Evolutionary conservation across 2,329 filamentous ascomycete genomes (phyloP).

Genomic region (Penicillium sp.): DNA sequence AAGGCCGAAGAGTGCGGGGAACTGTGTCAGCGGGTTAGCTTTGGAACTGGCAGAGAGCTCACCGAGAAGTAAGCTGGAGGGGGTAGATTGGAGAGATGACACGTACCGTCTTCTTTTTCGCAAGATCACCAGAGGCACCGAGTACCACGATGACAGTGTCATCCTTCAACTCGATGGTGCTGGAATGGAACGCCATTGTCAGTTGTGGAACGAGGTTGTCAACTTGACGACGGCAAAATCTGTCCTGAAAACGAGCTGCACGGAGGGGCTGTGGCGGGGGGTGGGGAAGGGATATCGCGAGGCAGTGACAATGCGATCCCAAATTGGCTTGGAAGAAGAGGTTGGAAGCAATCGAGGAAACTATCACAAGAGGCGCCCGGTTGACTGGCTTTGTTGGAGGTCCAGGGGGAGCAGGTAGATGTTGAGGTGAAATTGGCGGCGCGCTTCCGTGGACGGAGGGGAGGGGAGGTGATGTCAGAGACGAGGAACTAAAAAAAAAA

Average conservation of each 20-base stretch:
- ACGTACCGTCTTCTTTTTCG: conserved; percentile 98
- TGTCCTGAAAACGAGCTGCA: conserved; percentile 14
- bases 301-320: not conserved
- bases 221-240: conserved; percentile 17
- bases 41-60: conserved; percentile 2
- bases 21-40: conserved; percentile 56
- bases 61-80: not conserved
- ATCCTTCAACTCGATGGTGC: conserved; percentile 93
- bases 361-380: not conserved
- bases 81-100: conserved; percentile 6
- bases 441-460: conserved; percentile 25
- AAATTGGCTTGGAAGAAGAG: not conserved
- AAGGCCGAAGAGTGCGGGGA: conserved; percentile 94
- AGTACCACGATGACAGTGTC: conserved; percentile 97
- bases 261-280: conserved; percentile 22
- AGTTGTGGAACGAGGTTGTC: conserved; percentile 15
- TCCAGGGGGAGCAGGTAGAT: conserved; percentile 7
- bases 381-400: conserved; percentile 3
- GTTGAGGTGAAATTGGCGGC: conserved; percentile 14
- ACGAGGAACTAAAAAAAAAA: conserved; percentile 28
- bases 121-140: conserved; percentile 93
- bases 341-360: not conserved
- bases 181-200: conserved; percentile 52
- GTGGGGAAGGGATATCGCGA: conserved; percentile 4
- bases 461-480: conserved; percentile 44